phyloP scores from a whole-genome alignment of 179 eudicot genomes.

The Vitellaria paradoxa region DNA sequence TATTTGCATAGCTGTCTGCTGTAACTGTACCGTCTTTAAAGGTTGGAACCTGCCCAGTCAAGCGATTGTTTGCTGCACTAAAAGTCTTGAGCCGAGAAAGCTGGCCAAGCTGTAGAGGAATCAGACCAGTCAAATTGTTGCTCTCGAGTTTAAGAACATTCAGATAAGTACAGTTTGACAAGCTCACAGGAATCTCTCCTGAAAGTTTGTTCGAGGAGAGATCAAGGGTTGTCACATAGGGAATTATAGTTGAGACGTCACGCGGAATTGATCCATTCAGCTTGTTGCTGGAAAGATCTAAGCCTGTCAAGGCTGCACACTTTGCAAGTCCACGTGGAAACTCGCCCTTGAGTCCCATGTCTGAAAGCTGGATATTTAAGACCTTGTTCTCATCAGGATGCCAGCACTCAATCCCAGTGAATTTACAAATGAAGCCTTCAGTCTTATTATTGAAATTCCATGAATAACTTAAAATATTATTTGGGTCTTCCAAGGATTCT shows the following conservation, averaged over 20 bases:
- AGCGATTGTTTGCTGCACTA: slow-evolving; percentile 53
- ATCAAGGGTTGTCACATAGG: slow-evolving; percentile 51
- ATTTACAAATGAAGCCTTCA: slow-evolving; percentile 67
- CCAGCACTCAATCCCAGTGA: slow-evolving; percentile 84
- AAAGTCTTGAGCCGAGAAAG: slow-evolving; percentile 60
- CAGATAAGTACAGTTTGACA: slow-evolving; percentile 58
- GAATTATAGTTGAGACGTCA: slow-evolving; percentile 38
- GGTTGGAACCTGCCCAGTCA: slow-evolving; percentile 57
- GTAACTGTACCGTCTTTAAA: slow-evolving; percentile 21
- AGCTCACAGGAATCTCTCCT: slow-evolving; percentile 52
- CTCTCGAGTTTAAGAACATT: slow-evolving; percentile 51
- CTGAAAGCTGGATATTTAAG: slow-evolving; percentile 49
- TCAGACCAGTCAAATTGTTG: slow-evolving; percentile 65
- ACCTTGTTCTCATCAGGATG: slow-evolving; percentile 67
- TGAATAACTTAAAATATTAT: slow-evolving; percentile 27
- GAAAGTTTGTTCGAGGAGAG: slow-evolving; percentile 70
- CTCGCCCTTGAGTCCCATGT: slow-evolving; percentile 66
- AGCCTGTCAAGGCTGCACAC: slow-evolving; percentile 65
- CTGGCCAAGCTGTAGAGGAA: slow-evolving; percentile 49
- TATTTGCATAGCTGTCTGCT: slow-evolving; percentile 48
- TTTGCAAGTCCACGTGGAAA: slow-evolving; percentile 51
- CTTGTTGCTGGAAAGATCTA: slow-evolving; percentile 64
- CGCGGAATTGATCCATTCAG: slow-evolving; percentile 58
- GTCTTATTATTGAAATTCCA: slow-evolving; percentile 73
- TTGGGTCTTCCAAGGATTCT: slow-evolving; percentile 48